Conservation (phyloP, 78 protist species). For the Guillardia theta region DNA sequence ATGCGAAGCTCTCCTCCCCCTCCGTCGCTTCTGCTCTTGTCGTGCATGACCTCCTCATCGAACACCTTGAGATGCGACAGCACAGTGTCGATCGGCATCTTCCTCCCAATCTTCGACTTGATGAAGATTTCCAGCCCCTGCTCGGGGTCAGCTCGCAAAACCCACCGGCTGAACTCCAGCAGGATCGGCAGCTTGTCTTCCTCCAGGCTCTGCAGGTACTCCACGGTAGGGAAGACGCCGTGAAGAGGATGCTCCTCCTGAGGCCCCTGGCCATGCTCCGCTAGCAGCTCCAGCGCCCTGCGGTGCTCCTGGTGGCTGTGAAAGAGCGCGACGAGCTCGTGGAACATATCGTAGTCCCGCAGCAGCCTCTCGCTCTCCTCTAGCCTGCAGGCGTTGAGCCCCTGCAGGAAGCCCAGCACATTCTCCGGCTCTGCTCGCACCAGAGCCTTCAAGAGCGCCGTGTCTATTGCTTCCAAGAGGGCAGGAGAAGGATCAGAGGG, state of each 20-base stretch:
- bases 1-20: background rate
- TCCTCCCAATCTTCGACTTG: no score
- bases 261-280: background rate
- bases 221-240: background rate
- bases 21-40: background rate
- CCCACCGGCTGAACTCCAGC: background rate
- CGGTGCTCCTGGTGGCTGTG: background rate
- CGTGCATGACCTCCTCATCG: background rate
- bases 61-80: background rate
- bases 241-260: background rate
- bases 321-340: constrained; percentile 9
- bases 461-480: background rate
- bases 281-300: background rate
- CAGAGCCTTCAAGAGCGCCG: background rate
- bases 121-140: background rate
- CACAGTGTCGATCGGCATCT: background rate
- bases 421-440: constrained; percentile 20
- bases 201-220: background rate
- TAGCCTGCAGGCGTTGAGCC: background rate
- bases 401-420: background rate
- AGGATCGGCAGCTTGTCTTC: background rate
- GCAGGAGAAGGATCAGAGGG: no score
- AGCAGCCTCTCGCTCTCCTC: background rate
- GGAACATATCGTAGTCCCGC: background rate
- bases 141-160: background rate